Base-by-base conservation (phyloP, 208 protist genomes). In the Leptomonas pyrrhocoris region DNA sequence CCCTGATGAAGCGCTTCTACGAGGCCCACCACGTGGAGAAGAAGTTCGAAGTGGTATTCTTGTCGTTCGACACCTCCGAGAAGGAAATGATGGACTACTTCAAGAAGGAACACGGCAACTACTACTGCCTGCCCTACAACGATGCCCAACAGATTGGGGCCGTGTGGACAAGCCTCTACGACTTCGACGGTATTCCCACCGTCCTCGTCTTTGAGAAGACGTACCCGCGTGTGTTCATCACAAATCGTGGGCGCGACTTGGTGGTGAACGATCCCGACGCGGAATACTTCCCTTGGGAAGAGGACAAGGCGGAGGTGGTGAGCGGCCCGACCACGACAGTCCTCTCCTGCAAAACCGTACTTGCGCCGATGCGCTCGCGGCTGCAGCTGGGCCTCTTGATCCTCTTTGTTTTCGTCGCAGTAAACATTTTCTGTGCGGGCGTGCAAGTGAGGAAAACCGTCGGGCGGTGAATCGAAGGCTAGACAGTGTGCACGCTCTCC, bases 21-120 rank as follows among this genome's bases (percentile, higher is more conserved):
- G 81, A 89, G 15, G 50, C 38, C 2, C 76, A 84, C 68, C 54
- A 74, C 68, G 23, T 34, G 3, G 58, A 45, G 31, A 83, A 88
- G 56, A 68, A 83, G 18, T 87, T 95, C 36, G 87, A 92, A 54
- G 69, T 96, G n/a, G 72, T 93, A 0, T 93, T 92, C 60, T 48
- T 92, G 23, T 92, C 82, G 2, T 34, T 63, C 9, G 92, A 96
- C 53, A 19, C 64, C 1, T 78, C 79, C 11, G 71, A 79, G 66
- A 48, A 65, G 15, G 69, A 71, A 31, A 88, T 89, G 77, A 42
- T 77, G 53, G 59, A 59, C 4, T 91, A 92, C 74, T 82, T 83
- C 59, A 18, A 68, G 28, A 59, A 78, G 40, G 38, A 60, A 12
- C 85, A 91, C 54, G 82, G 85, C 0, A 54, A 83, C 42, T 92